Base-by-base conservation (phyloP, 2,329 filamentous ascomycete species). In the Clarireedia monteithiana region DNA sequence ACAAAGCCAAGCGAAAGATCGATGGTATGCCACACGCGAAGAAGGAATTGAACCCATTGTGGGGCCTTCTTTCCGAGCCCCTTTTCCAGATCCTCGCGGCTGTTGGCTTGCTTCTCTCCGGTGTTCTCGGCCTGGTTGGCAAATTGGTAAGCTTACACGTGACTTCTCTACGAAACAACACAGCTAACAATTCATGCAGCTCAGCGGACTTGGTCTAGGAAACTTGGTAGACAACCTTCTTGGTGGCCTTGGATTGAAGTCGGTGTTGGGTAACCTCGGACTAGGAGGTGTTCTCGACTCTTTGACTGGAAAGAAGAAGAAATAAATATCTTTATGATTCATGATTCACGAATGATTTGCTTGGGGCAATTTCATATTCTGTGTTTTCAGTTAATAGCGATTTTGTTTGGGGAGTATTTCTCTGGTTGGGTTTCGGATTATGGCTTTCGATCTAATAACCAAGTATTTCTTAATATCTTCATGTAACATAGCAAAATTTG, bases 1-100 rank as follows among this genome's bases (percentile, higher is more conserved):
- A 96, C 68, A 85, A 86, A 61, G 88, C 88, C 26, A 94, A 91
- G 82, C 88, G 86, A 75, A 88, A 89, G 77, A 88, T 96, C 59
- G 84, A 88, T 67, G 88, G 89, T 68, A 94, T 96, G 88, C 91
- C 91, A 5, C 88, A 95, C 63, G 91, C 90, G 45, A 95, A 96
- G 85, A 92, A 95, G 79, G 85, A 92, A 76, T 80, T 96, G 59
- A 96, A 92, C 75, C 91, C 91, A 10, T 82, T 96, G 30, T 95
- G 91, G 90, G 83, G 77, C 30, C 77, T 96, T 49, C 76, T 94
- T 14, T 63, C 67, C 23, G 89, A 96, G 77, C 91, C 91, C 10
- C 76, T 96, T 23, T 89, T 91, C 80, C 91, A 96, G 79, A 96
- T 96, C 69, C 80, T 96, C 49, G 89, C 91, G 7, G 91, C 89